These are phyloP conservation scores for Cercophora scortea DNA, from an alignment of 495 filamentous ascomycete genomes.

Conservation along the genomic window DNA sequence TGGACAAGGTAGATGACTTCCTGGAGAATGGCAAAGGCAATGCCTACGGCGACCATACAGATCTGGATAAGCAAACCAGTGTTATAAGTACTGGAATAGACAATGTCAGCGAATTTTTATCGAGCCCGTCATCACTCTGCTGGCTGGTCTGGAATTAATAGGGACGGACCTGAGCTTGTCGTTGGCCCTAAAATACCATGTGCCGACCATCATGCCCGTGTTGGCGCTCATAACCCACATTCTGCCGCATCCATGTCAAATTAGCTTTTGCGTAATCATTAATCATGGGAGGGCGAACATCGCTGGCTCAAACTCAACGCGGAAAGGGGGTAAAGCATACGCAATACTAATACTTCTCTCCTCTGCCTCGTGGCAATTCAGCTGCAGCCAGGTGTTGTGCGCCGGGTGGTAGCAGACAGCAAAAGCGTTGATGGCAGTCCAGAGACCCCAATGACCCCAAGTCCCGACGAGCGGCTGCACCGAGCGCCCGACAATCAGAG, in stretches of 20 bases:
- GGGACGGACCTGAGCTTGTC: slow-evolving; percentile 12
- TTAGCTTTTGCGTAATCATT: background rate
- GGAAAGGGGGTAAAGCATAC: slow-evolving; percentile 20
- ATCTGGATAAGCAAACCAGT: slow-evolving; percentile 18
- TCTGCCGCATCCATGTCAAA: slow-evolving; percentile 12
- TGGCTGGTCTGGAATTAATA: background rate
- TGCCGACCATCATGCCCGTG: slow-evolving; percentile 23
- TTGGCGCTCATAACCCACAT: slow-evolving; percentile 45
- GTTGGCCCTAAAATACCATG: slow-evolving; percentile 15
- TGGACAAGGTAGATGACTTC: slow-evolving; percentile 14
- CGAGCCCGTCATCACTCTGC: too few relatives aligned
- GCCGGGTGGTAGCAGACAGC: slow-evolving; percentile 38
- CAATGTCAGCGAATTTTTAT: too few relatives aligned
- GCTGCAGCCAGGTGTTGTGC: slow-evolving; percentile 44
- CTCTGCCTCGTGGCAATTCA: slow-evolving; percentile 37
- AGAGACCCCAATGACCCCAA: slow-evolving; percentile 31
- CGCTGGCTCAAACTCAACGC: too few relatives aligned
- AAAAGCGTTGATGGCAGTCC: slow-evolving; percentile 35
- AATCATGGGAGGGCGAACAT: background rate
- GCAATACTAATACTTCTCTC: slow-evolving; percentile 45
- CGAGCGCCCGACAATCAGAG: slow-evolving; percentile 27
- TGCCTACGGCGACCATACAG: slow-evolving; percentile 16
- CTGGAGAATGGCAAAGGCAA: slow-evolving; percentile 15
- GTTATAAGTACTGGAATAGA: slow-evolving; percentile 10
- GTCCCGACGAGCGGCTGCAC: slow-evolving; percentile 16